A percentile compares a stretch with the other conserved stretches of the same genome.
phyloP scores from a whole-genome alignment of 306 rosid genomes.

The Betula pendula region DNA sequence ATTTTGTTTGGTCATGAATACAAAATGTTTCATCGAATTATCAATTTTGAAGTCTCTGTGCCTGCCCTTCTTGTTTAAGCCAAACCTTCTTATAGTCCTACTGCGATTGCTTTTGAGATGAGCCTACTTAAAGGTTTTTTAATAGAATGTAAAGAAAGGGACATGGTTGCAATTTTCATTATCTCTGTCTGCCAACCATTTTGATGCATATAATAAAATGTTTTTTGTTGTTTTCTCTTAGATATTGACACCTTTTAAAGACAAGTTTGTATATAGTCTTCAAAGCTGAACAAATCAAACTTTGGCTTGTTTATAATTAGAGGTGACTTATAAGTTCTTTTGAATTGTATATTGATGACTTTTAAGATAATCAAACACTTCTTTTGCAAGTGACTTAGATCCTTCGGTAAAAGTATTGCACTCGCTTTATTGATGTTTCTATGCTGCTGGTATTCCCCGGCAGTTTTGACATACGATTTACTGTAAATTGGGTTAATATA shows the following conservation, averaged over 20 bases:
- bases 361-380: background rate
- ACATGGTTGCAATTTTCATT: background rate
- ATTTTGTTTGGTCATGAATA: background rate
- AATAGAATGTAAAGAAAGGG: no score
- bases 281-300: background rate
- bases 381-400: background rate
- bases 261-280: background rate
- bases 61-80: background rate
- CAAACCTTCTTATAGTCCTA: no score
- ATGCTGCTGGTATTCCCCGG: background rate
- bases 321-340: background rate
- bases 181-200: background rate
- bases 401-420: background rate
- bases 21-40: background rate
- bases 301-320: background rate
- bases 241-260: background rate
- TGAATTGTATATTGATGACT: background rate
- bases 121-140: no score
- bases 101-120: no score
- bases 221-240: background rate
- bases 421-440: background rate
- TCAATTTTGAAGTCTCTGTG: background rate
- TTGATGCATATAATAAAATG: background rate
- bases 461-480: background rate
- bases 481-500: background rate